These are phyloP conservation scores for Taxawa tesnikishii DNA, from an alignment of 2,329 filamentous ascomycete genomes.

Conservation along the genomic window DNA sequence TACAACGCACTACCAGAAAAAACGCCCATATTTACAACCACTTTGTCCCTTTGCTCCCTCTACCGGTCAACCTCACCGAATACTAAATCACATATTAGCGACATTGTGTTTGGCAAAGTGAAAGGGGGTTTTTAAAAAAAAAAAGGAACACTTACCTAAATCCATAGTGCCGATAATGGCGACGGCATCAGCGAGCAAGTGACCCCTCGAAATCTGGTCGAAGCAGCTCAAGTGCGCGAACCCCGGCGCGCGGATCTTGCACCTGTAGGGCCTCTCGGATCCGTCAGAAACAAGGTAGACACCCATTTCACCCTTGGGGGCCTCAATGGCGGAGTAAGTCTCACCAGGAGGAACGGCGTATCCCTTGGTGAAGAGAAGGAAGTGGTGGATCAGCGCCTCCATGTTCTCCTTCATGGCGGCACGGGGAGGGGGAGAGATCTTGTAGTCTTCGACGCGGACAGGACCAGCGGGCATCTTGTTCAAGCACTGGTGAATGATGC, in stretches of 20 bases:
- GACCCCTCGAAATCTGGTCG: conserved; percentile 84
- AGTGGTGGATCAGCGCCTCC: conserved; percentile 99
- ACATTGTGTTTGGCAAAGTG: conserved; percentile 61
- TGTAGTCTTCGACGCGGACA: conserved; percentile 95
- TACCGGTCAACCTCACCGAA: conserved; percentile 49
- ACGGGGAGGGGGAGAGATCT: conserved; percentile 90
- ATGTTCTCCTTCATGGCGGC: conserved; percentile 99
- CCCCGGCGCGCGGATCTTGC: conserved; percentile 92
- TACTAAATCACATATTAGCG: conserved; percentile 52
- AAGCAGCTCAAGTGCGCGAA: conserved; percentile 93
- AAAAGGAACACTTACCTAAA: not conserved
- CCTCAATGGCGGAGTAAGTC: conserved; percentile 96
- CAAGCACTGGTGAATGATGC: conserved; percentile 96
- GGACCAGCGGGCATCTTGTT: conserved; percentile 98
- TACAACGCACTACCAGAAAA: not conserved
- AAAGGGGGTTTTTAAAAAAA: not conserved
- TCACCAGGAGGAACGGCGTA: conserved; percentile 95
- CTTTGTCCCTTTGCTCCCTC: not conserved
- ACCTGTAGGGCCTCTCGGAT: conserved; percentile 90
- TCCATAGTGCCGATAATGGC: conserved; percentile 63
- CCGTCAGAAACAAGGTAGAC: conserved; percentile 94
- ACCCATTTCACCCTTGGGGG: conserved; percentile 99
- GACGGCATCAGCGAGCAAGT: conserved; percentile 90
- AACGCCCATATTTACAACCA: not conserved
- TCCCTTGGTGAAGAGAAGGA: conserved; percentile 96